Evolutionary conservation across 2,329 filamentous ascomycete genomes (phyloP).

Genomic region (Penicillium italicum): DNA sequence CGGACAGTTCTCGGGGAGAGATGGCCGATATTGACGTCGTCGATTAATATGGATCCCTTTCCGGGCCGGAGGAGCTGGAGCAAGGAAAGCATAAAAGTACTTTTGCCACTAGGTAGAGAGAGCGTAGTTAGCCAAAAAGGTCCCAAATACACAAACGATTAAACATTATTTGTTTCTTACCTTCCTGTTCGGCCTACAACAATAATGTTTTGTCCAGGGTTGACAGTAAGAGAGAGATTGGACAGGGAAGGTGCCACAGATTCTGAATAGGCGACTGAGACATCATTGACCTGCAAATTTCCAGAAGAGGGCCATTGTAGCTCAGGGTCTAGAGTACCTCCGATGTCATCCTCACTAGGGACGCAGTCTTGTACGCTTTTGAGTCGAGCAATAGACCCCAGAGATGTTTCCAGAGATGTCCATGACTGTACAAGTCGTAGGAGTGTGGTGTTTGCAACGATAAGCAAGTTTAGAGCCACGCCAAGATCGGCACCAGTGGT

Average conservation of each 20-base stretch:
- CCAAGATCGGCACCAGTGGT: neutral
- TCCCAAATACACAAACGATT: neutral
- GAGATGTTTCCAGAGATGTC: conserved; percentile 3
- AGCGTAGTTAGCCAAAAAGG: neutral
- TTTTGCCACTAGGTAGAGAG: neutral
- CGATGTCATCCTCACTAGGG: neutral
- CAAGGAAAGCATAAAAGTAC: neutral
- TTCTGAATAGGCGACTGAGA: neutral
- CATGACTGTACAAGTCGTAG: neutral
- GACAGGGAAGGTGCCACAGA: neutral
- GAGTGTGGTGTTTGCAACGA: conserved; percentile 4
- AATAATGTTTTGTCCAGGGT: neutral
- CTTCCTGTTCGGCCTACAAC: conserved; percentile 5
- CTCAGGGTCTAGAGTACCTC: neutral
- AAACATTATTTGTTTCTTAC: neutral
- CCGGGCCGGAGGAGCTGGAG: neutral
- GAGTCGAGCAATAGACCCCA: neutral
- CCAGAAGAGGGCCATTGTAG: neutral
- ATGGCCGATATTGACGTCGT: neutral
- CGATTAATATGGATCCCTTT: neutral
- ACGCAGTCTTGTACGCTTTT: neutral
- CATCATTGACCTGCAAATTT: neutral
- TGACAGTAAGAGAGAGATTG: neutral
- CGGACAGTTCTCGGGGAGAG: neutral
- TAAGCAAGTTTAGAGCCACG: conserved; percentile 3